phyloP scores from a whole-genome alignment of 139 green algal genomes.

The Parachlorella kessleri region DNA sequence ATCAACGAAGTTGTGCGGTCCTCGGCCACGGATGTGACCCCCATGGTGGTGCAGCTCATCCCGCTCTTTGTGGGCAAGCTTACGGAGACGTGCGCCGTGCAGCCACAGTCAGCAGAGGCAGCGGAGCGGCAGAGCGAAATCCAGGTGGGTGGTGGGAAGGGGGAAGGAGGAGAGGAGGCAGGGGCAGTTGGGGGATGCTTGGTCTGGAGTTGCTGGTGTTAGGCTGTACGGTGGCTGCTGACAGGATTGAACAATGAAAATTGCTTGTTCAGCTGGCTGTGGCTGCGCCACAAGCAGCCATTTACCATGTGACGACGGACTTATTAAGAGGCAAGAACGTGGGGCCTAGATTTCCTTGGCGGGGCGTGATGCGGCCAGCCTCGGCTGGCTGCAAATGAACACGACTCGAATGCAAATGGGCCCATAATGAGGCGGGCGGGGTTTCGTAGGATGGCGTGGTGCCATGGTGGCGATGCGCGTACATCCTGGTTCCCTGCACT shows the following conservation, averaged over 20 bases:
- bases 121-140: conserved; percentile 67
- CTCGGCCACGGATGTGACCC: conserved; percentile 71
- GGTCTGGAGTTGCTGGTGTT: too few relatives aligned
- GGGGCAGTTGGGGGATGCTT: too few relatives aligned
- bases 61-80: conserved; percentile 82
- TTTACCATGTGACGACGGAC: too few relatives aligned
- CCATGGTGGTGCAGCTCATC: conserved; percentile 81
- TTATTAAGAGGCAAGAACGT: too few relatives aligned
- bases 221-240: too few relatives aligned
- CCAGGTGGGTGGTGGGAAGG: conserved; percentile 45
- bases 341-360: conserved; percentile 43
- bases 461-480: conserved; percentile 10
- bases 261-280: background rate
- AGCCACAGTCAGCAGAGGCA: conserved; percentile 17
- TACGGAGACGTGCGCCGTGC: conserved; percentile 14
- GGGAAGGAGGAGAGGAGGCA: too few relatives aligned
- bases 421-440: conserved; percentile 28
- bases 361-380: conserved; percentile 40
- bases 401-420: conserved; percentile 53
- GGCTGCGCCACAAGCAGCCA: too few relatives aligned
- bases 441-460: conserved; percentile 39
- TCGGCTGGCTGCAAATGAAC: conserved; percentile 23
- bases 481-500: conserved; percentile 35
- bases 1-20: conserved; percentile 94
- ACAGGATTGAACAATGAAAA: too few relatives aligned